Base-by-base conservation (phyloP, 2,329 filamentous ascomycete species). In the Fusarium keratoplasticum region DNA sequence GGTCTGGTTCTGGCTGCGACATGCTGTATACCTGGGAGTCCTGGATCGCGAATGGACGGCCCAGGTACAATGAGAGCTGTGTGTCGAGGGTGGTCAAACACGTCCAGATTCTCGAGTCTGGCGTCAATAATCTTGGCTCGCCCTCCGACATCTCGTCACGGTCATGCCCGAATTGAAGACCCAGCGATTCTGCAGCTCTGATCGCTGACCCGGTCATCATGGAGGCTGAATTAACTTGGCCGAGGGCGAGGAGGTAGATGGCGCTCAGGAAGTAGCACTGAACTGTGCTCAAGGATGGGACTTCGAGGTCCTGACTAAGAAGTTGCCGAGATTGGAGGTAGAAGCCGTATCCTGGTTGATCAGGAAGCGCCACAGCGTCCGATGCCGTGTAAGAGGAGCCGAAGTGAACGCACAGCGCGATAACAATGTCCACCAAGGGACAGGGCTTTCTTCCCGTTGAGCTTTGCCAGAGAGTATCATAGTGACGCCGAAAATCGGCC, bases 321-420 rank as follows among this genome's bases (percentile, higher is more conserved):
- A 86, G 78, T 1, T 79, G 78, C 62, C 88, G 86, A 36, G 83
- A 84, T 20, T 86, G 83, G 6, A 83, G 83, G 73, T 87, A 88
- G 36, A 75, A 78, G 8, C 64, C 70, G 64, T 85, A 83, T 71
- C 83, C 84, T 13, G 84, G 82, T 16, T 85, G 84, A 2, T 84
- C 83, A 4, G 82, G 78, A 66, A 86, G 83, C 27, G 81, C 42
- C 10, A 60, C n/a, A 18, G 22, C 29, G 5, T 61, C 67, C 3
- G 64, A 60, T 6, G 77, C 70, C 35, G 77, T 72, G 36, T 80
- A 75, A 0, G 77, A 71, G 3, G 79, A 79, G 36, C 83, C 82
- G 38, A 85, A 85, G 73, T 89, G 87, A 79, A 89, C 87, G 62
- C 85, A 87, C 8, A 89, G 66, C 0, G 87, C 87, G 16, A 89